A percentile compares a stretch with the other conserved stretches of the same genome.
Conservation (phyloP, 306 rosid genomes). For the Ceratonia siliqua region DNA sequence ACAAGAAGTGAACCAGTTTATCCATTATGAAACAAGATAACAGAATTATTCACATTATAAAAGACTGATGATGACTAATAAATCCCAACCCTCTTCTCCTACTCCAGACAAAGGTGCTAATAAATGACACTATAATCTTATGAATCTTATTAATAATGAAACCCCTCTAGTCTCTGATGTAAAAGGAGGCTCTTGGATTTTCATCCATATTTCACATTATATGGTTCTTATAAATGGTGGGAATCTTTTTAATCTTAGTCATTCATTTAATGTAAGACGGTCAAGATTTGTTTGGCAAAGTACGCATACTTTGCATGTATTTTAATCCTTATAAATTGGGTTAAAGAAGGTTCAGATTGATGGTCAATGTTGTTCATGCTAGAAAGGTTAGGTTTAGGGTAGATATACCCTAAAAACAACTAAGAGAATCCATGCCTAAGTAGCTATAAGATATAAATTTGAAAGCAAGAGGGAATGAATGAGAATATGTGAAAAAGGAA, state of each 20-base stretch:
- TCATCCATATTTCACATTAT: constrained; percentile 35
- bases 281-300: no score
- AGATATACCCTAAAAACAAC: constrained; percentile 31
- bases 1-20: constrained; percentile 21
- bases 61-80: background rate
- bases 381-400: constrained; percentile 2
- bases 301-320: no score
- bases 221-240: constrained; percentile 30
- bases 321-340: no score
- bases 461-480: constrained; percentile 34
- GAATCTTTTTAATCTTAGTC: no score
- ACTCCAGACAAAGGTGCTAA: constrained; percentile 28
- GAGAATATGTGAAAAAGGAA: constrained; percentile 38
- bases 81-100: background rate
- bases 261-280: no score
- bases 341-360: constrained; percentile 39
- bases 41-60: constrained; percentile 23
- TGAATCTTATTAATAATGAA: constrained; percentile 40
- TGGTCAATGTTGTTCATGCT: constrained; percentile 27
- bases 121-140: constrained; percentile 29
- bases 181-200: no score
- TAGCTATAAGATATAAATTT: constrained; percentile 30
- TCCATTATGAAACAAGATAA: constrained; percentile 32
- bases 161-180: constrained; percentile 25
- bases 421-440: constrained; percentile 39